Evolutionary conservation across 805 yeast genomes (phyloP), one percentile per base, ranked within the genome.

Genomic region (Jamesozyma lodderae): DNA sequence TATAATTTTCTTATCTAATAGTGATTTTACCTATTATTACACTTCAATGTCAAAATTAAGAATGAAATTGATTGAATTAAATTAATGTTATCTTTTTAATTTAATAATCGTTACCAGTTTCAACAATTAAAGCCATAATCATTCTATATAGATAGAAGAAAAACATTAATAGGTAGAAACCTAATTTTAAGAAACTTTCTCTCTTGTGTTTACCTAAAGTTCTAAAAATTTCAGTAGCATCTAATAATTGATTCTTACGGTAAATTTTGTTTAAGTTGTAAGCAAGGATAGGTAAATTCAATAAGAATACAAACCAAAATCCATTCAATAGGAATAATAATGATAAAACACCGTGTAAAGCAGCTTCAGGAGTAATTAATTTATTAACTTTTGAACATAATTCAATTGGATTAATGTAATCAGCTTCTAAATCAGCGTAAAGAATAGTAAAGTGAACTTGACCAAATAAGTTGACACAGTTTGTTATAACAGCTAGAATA

Each of bases 171-270:
- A 90, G 72, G 61, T 86, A 90, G 75, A 85, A 87, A 9, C 92
- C 96, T 52, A 92, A 74, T 64, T 90, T 90, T 61, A 84, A 65
- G 59, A 88, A 87, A 43, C 86, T 74, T 66, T 88, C 97, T 62
- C 81, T 82, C 75, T 92, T 90, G 69, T 88, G 95, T 58, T 81
- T 84, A 52, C 85, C 75, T 57, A 90, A 74, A 30, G 96, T 88
- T 69, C 97, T 77, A 68, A 92, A 92, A 55, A 90, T 92, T 64
- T 90, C 96, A 31, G 98, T 90, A 42, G 97, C 97, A 63, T 92
- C 98, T 61, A 88, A 77, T 46, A 84, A 68, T 60, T 90, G 88
- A 60, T 79, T 78, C 64, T 85, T 86, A 52, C 75, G 76, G 62
- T 79, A 64, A 55, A 85, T 75, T 63, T 84, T 84, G 69, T 81